Conservation (phyloP, 2,329 filamentous ascomycete species). For the Epichloe bromicola region DNA sequence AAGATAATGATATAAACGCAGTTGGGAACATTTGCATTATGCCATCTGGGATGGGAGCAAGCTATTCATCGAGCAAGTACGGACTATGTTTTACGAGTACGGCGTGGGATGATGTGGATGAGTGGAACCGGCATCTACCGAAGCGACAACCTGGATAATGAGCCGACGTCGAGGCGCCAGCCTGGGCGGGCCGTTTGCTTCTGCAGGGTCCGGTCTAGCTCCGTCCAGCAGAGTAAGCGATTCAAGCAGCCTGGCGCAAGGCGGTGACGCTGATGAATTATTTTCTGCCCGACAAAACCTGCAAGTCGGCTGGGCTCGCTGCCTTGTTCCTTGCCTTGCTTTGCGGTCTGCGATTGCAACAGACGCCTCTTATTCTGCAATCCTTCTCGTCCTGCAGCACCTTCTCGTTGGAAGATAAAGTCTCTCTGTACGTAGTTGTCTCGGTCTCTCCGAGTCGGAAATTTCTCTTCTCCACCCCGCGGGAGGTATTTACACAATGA, state of each 20-base stretch:
- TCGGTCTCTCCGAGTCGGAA: background rate
- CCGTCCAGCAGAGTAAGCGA: background rate
- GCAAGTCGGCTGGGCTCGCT: too few relatives aligned
- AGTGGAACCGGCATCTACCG: too few relatives aligned
- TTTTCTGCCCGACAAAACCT: slow-evolving; percentile 19
- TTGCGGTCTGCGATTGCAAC: slow-evolving; percentile 2
- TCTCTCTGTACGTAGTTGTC: background rate
- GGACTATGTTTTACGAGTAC: too few relatives aligned
- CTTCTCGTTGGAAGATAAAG: background rate
- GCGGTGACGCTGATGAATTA: slow-evolving; percentile 17
- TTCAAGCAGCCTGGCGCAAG: slow-evolving; percentile 4
- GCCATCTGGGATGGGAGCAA: too few relatives aligned
- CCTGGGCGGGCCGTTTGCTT: background rate
- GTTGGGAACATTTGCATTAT: too few relatives aligned
- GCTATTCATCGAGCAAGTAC: too few relatives aligned
- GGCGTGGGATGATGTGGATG: too few relatives aligned
- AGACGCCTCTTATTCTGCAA: background rate
- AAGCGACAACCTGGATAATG: too few relatives aligned
- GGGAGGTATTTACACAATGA: slow-evolving; percentile 23
- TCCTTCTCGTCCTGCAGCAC: background rate
- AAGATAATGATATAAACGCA: background rate
- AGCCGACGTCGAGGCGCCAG: background rate
- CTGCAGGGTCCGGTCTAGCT: background rate
- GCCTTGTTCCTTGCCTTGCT: background rate
- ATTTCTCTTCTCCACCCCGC: background rate